These are phyloP conservation scores for Brasilioporus rufonigricans DNA, from an alignment of 768 basidiomycete genomes.

Conservation along the genomic window DNA sequence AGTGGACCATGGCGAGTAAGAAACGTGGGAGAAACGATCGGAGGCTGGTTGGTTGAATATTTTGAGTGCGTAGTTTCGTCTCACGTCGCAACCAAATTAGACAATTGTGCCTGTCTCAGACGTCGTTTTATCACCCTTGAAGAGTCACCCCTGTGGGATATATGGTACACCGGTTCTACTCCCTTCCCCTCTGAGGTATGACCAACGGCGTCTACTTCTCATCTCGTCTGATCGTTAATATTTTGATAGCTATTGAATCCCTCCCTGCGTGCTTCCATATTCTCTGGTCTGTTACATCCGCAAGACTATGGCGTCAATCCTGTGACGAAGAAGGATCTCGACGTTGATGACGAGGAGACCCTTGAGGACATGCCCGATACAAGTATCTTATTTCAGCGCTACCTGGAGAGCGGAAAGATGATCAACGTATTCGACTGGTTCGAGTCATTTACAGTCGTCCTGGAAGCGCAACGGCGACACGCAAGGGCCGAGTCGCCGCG, in stretches of 20 bases:
- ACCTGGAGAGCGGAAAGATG: constrained; percentile 76
- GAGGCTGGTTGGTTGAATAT: constrained; percentile 51
- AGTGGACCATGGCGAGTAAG: constrained; percentile 14
- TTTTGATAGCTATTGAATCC: constrained; percentile 62
- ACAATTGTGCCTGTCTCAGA: constrained; percentile 30
- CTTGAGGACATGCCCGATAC: constrained; percentile 67
- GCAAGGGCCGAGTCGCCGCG: neutral
- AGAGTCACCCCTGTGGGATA: constrained; percentile 55
- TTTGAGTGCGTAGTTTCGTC: constrained; percentile 40
- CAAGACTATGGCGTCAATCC: constrained; percentile 39
- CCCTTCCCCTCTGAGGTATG: constrained; percentile 69
- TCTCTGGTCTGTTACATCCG: constrained; percentile 62
- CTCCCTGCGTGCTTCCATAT: constrained; percentile 56
- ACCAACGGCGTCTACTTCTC: neutral
- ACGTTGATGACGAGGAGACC: constrained; percentile 28
- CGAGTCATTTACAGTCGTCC: constrained; percentile 64
- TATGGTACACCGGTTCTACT: constrained; percentile 69
- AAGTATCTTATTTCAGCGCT: constrained; percentile 72
- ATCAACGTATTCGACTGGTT: constrained; percentile 91
- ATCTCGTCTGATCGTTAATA: neutral
- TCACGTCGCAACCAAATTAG: neutral
- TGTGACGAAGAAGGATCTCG: constrained; percentile 1
- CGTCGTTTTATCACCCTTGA: constrained; percentile 46
- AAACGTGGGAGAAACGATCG: constrained; percentile 31
- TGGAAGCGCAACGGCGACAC: constrained; percentile 53